These are phyloP conservation scores for Candida albicans DNA, from an alignment of 1,139 yeast species.

Conservation along the genomic window DNA sequence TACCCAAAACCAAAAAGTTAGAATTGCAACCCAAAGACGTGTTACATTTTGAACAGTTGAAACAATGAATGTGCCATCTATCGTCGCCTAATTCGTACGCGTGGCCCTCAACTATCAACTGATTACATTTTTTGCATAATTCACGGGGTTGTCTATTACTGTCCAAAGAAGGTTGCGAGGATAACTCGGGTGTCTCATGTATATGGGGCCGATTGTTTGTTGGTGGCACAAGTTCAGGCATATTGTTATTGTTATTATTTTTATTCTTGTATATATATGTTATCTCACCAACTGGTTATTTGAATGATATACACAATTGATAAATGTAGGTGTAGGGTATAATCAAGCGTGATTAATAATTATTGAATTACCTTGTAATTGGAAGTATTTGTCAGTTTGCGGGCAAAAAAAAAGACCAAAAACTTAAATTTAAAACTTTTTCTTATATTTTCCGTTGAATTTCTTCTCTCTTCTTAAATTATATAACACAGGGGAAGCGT, in stretches of 20 bases:
- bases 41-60: conserved; percentile 82
- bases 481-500: too few species aligned
- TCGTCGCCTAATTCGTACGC: conserved; percentile 86
- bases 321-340: too few species aligned
- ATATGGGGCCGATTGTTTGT: background rate
- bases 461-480: too few species aligned
- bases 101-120: conserved; percentile 66
- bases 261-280: background rate
- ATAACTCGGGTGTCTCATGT: background rate
- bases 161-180: conserved; percentile 1
- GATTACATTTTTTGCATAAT: conserved; percentile 43
- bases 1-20: conserved; percentile 86
- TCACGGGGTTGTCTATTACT: conserved; percentile 18
- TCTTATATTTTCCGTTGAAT: too few species aligned
- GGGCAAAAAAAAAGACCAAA: too few species aligned
- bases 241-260: too few species aligned
- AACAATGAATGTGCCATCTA: conserved; percentile 94
- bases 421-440: too few species aligned
- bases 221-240: conserved; percentile 6
- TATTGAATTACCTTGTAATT: too few species aligned
- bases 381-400: too few species aligned
- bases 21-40: conserved; percentile 81
- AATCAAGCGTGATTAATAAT: too few species aligned
- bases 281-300: background rate
- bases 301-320: too few species aligned